phyloP scores from a whole-genome alignment of 2,329 filamentous ascomycete genomes.

The Hymenoscyphus scutula region DNA sequence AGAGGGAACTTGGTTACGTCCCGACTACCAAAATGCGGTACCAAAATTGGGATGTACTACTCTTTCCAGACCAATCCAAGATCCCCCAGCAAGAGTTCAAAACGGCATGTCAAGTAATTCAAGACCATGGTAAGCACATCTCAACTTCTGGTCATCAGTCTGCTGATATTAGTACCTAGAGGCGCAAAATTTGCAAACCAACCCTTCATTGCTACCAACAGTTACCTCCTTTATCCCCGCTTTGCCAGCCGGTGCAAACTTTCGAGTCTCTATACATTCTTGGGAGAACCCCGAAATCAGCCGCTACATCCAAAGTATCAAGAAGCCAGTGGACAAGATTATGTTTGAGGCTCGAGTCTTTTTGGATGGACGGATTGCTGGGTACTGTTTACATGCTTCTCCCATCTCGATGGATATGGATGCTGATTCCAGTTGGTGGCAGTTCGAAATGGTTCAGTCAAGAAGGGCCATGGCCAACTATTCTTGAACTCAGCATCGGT shows the following conservation, averaged over 20 bases:
- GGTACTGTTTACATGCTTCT: slow-evolving; percentile 44
- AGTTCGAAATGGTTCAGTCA: slow-evolving; percentile 51
- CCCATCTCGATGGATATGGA: background rate
- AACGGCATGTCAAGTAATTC: slow-evolving; percentile 69
- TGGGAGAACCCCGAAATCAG: slow-evolving; percentile 65
- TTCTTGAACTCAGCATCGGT: slow-evolving; percentile 45
- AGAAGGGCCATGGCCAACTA: slow-evolving; percentile 49
- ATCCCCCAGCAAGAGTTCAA: slow-evolving; percentile 80
- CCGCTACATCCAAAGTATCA: slow-evolving; percentile 53
- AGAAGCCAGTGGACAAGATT: slow-evolving; percentile 52
- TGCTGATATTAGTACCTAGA: slow-evolving; percentile 21
- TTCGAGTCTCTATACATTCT: slow-evolving; percentile 72
- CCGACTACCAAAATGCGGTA: slow-evolving; percentile 63
- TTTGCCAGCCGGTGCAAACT: slow-evolving; percentile 54
- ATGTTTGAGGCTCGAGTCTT: slow-evolving; percentile 66
- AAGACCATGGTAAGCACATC: slow-evolving; percentile 43
- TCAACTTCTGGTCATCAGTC: background rate
- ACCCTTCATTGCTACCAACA: slow-evolving; percentile 49
- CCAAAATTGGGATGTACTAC: slow-evolving; percentile 80
- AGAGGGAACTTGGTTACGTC: background rate
- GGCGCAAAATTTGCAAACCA: slow-evolving; percentile 13
- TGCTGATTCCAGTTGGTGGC: background rate
- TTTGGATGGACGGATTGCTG: slow-evolving; percentile 63
- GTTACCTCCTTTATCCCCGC: slow-evolving; percentile 72
- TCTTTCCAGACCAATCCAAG: slow-evolving; percentile 66